Conservation (phyloP, 257 asterid species). For the Nicotiana obtusifolia region DNA sequence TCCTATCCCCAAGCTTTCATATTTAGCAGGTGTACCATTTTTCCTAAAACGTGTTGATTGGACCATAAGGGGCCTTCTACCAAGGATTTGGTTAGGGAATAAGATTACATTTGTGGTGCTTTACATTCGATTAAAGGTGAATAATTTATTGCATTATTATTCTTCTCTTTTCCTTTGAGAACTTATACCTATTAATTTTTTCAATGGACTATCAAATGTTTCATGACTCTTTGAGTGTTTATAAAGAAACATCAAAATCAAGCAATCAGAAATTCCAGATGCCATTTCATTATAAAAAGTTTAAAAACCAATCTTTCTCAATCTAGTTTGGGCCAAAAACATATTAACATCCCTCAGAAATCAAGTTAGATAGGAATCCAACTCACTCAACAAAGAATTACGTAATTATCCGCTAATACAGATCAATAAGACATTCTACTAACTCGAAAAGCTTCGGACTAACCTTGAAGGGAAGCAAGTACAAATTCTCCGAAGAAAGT, state of each 20-base stretch:
- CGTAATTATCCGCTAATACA: background rate
- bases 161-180: background rate
- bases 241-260: background rate
- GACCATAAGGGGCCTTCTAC: background rate
- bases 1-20: background rate
- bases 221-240: background rate
- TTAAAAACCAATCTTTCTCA: background rate
- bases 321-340: background rate
- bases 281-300: background rate
- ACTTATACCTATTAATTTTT: background rate
- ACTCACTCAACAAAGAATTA: background rate
- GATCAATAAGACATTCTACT: background rate
- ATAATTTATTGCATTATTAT: background rate
- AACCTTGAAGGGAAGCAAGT: background rate
- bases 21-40: no score
- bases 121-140: background rate
- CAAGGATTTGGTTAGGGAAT: background rate
- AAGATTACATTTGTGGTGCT: background rate
- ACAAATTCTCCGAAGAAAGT: background rate
- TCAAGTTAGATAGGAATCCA: background rate
- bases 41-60: background rate
- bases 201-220: background rate
- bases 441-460: background rate
- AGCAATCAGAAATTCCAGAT: background rate
- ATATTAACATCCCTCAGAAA: background rate